These are phyloP conservation scores for Litchi chinensis DNA, from an alignment of 345 rosid genomes.

Conservation along the genomic window DNA sequence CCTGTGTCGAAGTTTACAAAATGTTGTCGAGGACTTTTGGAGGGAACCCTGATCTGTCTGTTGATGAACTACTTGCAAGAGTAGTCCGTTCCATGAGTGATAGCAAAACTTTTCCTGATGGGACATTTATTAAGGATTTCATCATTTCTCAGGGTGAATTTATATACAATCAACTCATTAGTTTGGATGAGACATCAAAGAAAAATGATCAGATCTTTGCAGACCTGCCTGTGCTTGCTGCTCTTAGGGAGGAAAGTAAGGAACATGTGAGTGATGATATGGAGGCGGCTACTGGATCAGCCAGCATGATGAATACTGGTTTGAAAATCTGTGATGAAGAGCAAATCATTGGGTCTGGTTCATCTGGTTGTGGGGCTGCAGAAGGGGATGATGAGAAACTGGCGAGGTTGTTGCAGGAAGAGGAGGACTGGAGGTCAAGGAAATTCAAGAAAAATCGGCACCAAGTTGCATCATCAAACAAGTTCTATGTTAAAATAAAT, in stretches of 20 bases:
- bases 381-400: conserved; percentile 60
- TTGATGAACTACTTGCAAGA: conserved; percentile 63
- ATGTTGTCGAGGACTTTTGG: conserved; percentile 49
- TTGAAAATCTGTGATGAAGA: conserved; percentile 33
- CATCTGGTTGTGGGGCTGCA: conserved; percentile 31
- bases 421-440: conserved; percentile 65
- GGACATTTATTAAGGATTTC: conserved; percentile 51
- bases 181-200: conserved; percentile 60
- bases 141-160: conserved; percentile 63
- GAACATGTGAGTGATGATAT: conserved; percentile 29
- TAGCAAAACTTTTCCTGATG: conserved; percentile 49
- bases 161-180: conserved; percentile 58
- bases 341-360: conserved; percentile 19
- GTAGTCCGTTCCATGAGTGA: conserved; percentile 56
- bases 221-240: conserved; percentile 54
- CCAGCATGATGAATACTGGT: conserved; percentile 40
- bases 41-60: conserved; percentile 51
- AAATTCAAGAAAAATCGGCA: conserved; percentile 46
- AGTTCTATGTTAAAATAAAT: conserved; percentile 61
- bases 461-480: conserved; percentile 45
- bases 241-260: conserved; percentile 51
- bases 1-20: conserved; percentile 62
- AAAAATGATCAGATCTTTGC: conserved; percentile 38
- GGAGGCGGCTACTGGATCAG: conserved; percentile 20
- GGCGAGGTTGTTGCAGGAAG: conserved; percentile 69